phyloP scores from a whole-genome alignment of 768 basidiomycete genomes.

The Daedaleopsis nitida region DNA sequence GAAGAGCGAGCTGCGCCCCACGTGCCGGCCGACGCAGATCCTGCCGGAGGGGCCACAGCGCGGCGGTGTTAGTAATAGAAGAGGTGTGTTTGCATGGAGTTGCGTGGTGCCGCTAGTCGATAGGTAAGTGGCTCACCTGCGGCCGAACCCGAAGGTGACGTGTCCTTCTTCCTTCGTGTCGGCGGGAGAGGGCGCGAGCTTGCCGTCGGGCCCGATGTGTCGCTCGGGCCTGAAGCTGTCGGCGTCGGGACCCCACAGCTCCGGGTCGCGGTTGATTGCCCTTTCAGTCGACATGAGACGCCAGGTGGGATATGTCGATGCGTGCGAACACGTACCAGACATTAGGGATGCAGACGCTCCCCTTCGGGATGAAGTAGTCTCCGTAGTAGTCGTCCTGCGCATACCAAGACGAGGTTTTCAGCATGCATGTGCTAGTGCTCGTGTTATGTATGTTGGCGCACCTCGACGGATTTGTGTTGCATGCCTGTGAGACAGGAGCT shows the following conservation, averaged over 20 bases:
- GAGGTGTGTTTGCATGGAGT: not conserved
- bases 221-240: conserved; percentile 20
- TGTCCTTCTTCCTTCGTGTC: conserved; percentile 5
- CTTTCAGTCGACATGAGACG: conserved; percentile 39
- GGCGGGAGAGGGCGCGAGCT: conserved; percentile 4
- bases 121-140: conserved; percentile 6
- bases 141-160: conserved; percentile 29
- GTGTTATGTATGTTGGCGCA: too few relatives aligned
- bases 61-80: not conserved
- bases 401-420: not conserved
- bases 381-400: conserved; percentile 17
- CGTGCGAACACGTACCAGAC: conserved; percentile 7
- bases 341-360: conserved; percentile 17
- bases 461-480: conserved; percentile 3
- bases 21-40: conserved; percentile 13
- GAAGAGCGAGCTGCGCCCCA: conserved; percentile 6
- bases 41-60: not conserved
- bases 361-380: conserved; percentile 18
- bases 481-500: not conserved
- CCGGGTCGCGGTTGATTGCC: conserved; percentile 51
- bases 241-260: conserved; percentile 25
- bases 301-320: conserved; percentile 46
- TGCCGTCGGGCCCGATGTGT: conserved; percentile 25
- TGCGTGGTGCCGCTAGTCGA: not conserved
- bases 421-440: too few relatives aligned